Evolutionary conservation across 257 asterid species (phyloP).

Genomic region (Ballota nigra): DNA sequence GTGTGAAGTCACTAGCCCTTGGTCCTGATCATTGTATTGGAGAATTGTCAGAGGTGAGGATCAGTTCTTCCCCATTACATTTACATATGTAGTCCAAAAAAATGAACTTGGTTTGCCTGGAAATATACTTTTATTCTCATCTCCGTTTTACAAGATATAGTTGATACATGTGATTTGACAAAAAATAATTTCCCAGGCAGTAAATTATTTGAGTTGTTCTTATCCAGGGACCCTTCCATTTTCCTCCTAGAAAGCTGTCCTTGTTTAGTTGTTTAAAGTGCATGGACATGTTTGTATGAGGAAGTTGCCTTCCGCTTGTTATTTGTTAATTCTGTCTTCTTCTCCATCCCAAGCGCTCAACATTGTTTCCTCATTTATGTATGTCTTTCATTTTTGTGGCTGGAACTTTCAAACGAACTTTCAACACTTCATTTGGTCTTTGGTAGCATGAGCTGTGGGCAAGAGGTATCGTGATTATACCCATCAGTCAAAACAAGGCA

Average conservation of each 20-base stretch:
- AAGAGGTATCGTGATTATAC: neutral
- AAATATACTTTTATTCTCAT: neutral
- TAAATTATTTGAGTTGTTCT: neutral
- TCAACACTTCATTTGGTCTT: neutral
- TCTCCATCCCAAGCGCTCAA: neutral
- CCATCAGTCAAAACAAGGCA: neutral
- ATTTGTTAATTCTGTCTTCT: neutral
- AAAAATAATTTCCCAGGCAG: neutral
- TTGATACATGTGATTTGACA: neutral
- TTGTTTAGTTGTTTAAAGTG: neutral
- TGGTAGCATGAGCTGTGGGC: neutral
- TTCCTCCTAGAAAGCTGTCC: neutral
- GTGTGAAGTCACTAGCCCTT: constrained; percentile 79
- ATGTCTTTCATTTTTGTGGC: neutral
- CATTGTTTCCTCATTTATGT: neutral
- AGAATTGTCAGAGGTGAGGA: constrained; percentile 70
- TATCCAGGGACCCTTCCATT: neutral
- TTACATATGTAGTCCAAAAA: neutral
- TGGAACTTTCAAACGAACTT: neutral
- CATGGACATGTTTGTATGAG: neutral
- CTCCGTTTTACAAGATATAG: neutral
- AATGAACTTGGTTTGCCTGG: neutral
- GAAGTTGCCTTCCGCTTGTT: neutral
- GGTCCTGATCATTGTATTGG: constrained; percentile 80
- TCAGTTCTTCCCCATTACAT: neutral